Base-by-base conservation (phyloP, 2,329 filamentous ascomycete genomes). In the Fusarium dlaminii region DNA sequence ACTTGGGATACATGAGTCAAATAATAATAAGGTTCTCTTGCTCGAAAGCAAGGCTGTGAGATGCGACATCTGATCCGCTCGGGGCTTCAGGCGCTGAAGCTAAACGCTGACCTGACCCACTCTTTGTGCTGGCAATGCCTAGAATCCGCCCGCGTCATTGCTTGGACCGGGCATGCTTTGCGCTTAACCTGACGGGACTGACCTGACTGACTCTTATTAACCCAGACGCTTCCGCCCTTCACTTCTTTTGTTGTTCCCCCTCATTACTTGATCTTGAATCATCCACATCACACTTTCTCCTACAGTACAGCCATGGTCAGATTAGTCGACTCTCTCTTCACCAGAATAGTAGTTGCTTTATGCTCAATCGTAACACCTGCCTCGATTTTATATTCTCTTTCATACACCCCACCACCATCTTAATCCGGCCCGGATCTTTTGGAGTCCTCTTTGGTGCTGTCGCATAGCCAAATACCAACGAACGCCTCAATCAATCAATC, bases 241-340 rank as follows among this genome's bases (percentile, higher is more conserved):
- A 55, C 51, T 42, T 60, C 55, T 66, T 61, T 67, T 57, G 36
- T 73, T 57, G 27, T 66, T 65, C 63, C 66, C 70, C 71, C 67
- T 70, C 66, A 55, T 60, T 51, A 73, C 59, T 63, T 52, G 64
- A 63, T 65, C 64, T 68, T 68, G 65, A 68, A 62, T 69, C 63
- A 59, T 68, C 57, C 59, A 55, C 51, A 66, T 51, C 59, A 59
- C 67, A 63, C 60, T 52, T 51, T 62, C 66, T 76, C 61, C 70
- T 73, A 66, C 75, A 78, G 34, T 70, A 66, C 76, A 78, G 34
- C 60, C 75, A 78, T 78, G 77, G 72, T 77, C 75, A 66, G 69
- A 70, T 49, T 70, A 66, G 74, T 55, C 73, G 63, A 70, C 68
- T 63, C 64, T 65, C 60, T 74, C 66, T 64, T 67, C 48, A 74